Base-by-base conservation (phyloP, 2,329 filamentous ascomycete species). In the Knufia fluminis region DNA sequence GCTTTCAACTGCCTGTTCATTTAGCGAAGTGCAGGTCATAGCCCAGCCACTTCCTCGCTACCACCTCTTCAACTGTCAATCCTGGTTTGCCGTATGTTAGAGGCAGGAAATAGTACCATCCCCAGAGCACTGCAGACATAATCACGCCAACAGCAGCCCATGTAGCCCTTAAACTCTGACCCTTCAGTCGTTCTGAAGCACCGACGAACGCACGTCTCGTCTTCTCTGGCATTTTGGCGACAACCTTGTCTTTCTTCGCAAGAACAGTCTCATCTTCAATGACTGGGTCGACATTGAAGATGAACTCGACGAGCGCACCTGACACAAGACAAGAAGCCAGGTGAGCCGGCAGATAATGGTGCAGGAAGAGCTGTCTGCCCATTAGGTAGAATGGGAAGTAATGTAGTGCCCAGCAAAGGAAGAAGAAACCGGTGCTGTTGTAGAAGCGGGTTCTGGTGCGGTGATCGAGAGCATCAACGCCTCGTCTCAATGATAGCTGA, bases 21-120 rank as follows among this genome's bases (percentile, higher is more conserved):
- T 98, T 98, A 52, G 92, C 92, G 73, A 98, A 98, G 72, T 98
- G 92, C 65, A 98, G 76, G 67, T 98, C 92, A 66, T 97, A 98
- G 56, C 86, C 86, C 57, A 98, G 76, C 91, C 91, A 97, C 75
- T 96, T 96, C 67, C 92, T 82, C 55, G 83, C 78, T 55, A 85
- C 70, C 24, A 98, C 85, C 36, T 60, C 49, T 10, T 83, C 79
- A 16, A 94, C 83, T 49, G 75, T 79, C 61, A 98, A 76, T 28
- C 91, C 91, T 3, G 92, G 92, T 65, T 86, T 90, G 48, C 92
- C 92, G 66, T 98, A 98, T 1, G 92, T 98, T 63, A 98, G 72
- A 17, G 92, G 92, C 56, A 94, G 79, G 74, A 94, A 98, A 77
- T 86, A 97, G 68, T 83, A 85, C 80, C 92, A 97, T 63, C 86